These are phyloP conservation scores for Aspergillus transmontanensis DNA, from an alignment of 2,329 filamentous ascomycete genomes.

Conservation along the genomic window DNA sequence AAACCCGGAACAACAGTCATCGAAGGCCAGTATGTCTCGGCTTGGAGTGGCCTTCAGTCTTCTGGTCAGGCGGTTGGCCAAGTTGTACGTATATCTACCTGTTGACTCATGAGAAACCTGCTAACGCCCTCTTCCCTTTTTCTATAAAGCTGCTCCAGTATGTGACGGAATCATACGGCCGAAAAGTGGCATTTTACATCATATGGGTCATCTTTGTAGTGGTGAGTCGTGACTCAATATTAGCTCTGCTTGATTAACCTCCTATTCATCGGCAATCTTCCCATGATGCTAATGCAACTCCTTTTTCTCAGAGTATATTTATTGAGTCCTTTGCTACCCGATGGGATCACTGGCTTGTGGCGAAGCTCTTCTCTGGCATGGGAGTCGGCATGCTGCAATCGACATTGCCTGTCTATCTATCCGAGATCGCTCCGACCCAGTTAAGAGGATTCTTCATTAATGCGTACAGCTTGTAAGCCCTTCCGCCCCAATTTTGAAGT, in stretches of 20 bases:
- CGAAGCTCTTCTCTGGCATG: slow-evolving; percentile 40
- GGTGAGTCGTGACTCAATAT: slow-evolving; percentile 18
- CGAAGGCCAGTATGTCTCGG: slow-evolving; percentile 39
- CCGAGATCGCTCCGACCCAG: slow-evolving; percentile 46
- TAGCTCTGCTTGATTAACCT: neutral
- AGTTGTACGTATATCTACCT: slow-evolving; percentile 28
- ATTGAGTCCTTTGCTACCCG: slow-evolving; percentile 40
- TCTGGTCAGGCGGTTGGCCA: slow-evolving; percentile 44
- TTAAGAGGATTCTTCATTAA: slow-evolving; percentile 46
- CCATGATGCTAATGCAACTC: neutral
- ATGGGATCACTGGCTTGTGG: slow-evolving; percentile 47
- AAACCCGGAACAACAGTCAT: slow-evolving; percentile 35
- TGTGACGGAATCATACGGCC: slow-evolving; percentile 38
- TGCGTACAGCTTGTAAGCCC: slow-evolving; percentile 41
- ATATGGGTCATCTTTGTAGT: slow-evolving; percentile 39
- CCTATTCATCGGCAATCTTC: neutral
- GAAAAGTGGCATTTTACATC: slow-evolving; percentile 39
- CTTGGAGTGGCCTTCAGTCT: slow-evolving; percentile 45
- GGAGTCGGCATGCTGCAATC: slow-evolving; percentile 48
- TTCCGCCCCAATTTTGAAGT: neutral
- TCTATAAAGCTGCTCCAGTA: slow-evolving; percentile 34
- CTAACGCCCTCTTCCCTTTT: neutral
- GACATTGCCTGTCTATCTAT: slow-evolving; percentile 46
- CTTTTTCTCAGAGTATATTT: slow-evolving; percentile 33
- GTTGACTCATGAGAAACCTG: neutral